Evolutionary conservation across 768 basidiomycete genomes (phyloP), one percentile per base, ranked within the genome.

Genomic region (Rhizopogon sp.): DNA sequence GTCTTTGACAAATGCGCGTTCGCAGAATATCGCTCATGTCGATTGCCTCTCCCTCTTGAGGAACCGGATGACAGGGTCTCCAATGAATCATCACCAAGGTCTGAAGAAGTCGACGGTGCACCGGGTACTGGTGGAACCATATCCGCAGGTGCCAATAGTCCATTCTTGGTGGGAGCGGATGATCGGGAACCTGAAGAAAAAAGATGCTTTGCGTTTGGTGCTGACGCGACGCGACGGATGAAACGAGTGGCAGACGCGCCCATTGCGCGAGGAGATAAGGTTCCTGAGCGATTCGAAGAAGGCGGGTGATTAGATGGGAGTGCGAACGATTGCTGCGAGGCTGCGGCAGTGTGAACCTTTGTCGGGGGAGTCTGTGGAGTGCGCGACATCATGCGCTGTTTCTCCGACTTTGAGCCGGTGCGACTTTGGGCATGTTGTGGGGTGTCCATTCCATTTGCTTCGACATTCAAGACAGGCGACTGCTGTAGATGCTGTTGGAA

Each of bases 151-250:
- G 92, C 84, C 40, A 93, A 76, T 42, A 93, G 72, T 13, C 90
- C 89, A 63, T 91, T 90, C 74, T 82, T 88, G 29, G 85, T 87
- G 2, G 82, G 82, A 1, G 79, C 76, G 3, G 79, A 64, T 17
- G 81, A 80, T 25, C 84, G 80, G 42, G 83, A 77, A 53, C 80
- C 73, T 43, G 83, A 72, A 39, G 77, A 75, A 69, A 98, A 93
- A 31, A 99, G 77, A 29, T 87, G 89, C 68, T 98, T 98, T 35
- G 94, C 88, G 66, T 98, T 99, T 3, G 96, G 96, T 2, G 97
- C 95, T 8, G 93, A 97, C 3, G 95, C 93, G 45, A 98, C 96
- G 47, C 96, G 86, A 51, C 96, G 87, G 31, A 98, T 85, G 74
- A 98, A 94, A 37, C 95, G 87, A 46, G 90, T 82, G 8, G 92